phyloP scores from a whole-genome alignment of 1,284 basidiomycete species.

The Xerocomus minutiporus region DNA sequence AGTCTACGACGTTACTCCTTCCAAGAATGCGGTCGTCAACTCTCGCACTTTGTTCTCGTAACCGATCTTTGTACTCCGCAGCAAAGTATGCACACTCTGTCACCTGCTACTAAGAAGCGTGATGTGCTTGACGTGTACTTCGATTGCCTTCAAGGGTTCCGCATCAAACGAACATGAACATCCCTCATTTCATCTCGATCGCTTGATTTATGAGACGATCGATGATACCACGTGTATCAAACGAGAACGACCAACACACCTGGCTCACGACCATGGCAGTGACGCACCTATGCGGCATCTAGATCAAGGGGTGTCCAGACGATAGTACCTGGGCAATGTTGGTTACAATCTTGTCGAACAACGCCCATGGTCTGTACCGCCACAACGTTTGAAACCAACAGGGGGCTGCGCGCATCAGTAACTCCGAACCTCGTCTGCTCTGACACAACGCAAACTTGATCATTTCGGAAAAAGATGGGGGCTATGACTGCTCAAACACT shows the following conservation, averaged over 20 bases:
- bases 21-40: constrained; percentile 17
- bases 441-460: too few relatives aligned
- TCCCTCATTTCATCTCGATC: constrained; percentile 9
- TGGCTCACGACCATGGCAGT: constrained; percentile 20
- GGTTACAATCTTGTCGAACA: too few relatives aligned
- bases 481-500: too few relatives aligned
- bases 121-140: constrained; percentile 7
- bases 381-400: too few relatives aligned
- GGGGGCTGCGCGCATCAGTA: too few relatives aligned
- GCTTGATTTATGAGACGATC: constrained; percentile 14
- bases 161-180: constrained; percentile 15
- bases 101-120: constrained; percentile 13
- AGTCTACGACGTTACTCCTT: constrained; percentile 11
- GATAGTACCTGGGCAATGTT: constrained; percentile 1
- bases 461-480: too few relatives aligned
- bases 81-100: constrained; percentile 29
- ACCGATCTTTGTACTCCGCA: constrained; percentile 18
- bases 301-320: too few relatives aligned
- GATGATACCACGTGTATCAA: not conserved
- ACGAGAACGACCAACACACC: constrained; percentile 3
- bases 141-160: constrained; percentile 7
- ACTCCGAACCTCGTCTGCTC: too few relatives aligned
- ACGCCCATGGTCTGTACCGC: too few relatives aligned
- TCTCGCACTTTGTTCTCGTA: constrained; percentile 21
- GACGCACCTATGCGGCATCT: not conserved